Base-by-base conservation (phyloP, 768 basidiomycete species). In the Tricholoma saponaceum region DNA sequence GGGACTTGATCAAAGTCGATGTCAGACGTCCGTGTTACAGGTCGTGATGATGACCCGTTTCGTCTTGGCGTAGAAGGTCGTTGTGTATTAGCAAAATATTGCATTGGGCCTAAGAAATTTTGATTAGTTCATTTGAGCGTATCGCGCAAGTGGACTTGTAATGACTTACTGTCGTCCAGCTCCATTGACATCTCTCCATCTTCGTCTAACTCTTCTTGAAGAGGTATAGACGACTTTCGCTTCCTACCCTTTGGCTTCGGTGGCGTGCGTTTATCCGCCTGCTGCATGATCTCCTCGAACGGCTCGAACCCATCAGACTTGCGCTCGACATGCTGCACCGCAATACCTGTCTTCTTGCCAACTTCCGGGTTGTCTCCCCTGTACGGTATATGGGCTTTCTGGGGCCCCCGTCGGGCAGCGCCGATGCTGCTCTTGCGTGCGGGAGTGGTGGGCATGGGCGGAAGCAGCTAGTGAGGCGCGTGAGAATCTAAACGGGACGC, bases 291-390 rank as follows among this genome's bases (percentile, higher is more conserved):
- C 64, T 90, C 80, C 55, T 87, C 88, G 68, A 92, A 92, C 0
- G 84, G 86, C 68, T 92, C 90, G 67, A 92, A 91, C 26, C 89
- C 90, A 69, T 91, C 90, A 23, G 88, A 88, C 67, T 82, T 83
- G 62, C 83, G 84, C 59, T 87, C 83, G 56, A 91, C 83, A 64
- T 82, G 81, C 37, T 73, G 79, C 13, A 92, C 84, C 0, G 82
- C 77, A 54, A 90, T 79, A 4, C 90, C 90, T 0, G 90, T 92
- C 68, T 84, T 89, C 79, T 89, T 91, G 16, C 90, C 90, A 55
- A 86, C 87, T 51, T 82, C 82, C 10, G 84, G 82, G 63, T 91
- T 87, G 61, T 90, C 87, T 2, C 87, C 89, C 51, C 87, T 83
- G 65, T 87, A 92, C 1, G 90, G 90, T 13, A 89, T 80, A 62